Conservation (phyloP, 495 filamentous ascomycete genomes). For the Haplographium delicatum region DNA sequence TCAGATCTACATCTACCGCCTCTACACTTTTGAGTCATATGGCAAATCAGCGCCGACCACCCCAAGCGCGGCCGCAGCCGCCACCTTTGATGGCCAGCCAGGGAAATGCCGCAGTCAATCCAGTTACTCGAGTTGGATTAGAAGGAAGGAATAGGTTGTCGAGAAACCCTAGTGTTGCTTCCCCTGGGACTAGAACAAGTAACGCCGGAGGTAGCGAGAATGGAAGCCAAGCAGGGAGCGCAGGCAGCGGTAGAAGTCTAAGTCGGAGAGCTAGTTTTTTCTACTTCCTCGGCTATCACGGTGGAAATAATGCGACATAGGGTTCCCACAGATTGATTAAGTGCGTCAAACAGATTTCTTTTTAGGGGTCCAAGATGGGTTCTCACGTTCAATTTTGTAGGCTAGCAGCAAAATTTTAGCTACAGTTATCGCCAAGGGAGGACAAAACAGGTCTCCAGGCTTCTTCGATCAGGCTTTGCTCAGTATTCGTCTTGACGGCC, state of each 20-base stretch:
- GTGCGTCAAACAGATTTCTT: too few relatives aligned
- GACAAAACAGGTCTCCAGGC: too few relatives aligned
- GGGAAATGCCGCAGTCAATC: background rate
- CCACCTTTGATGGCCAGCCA: background rate
- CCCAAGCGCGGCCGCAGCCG: background rate
- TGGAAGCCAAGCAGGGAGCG: background rate
- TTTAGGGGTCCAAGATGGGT: too few relatives aligned
- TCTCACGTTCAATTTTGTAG: too few relatives aligned
- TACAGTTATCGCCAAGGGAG: too few relatives aligned
- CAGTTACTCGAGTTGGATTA: background rate
- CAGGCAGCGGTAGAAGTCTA: background rate
- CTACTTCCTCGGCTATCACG: too few relatives aligned
- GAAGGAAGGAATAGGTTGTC: background rate
- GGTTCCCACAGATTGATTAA: too few relatives aligned
- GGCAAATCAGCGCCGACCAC: background rate
- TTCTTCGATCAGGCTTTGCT: too few relatives aligned
- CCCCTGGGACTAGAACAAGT: background rate
- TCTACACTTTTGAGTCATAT: background rate
- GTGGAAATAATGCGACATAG: too few relatives aligned
- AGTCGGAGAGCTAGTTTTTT: conserved; percentile 12
- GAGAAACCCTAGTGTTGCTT: background rate
- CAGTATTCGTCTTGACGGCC: too few relatives aligned
- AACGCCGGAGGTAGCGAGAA: background rate
- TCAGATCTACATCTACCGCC: conserved; percentile 1
- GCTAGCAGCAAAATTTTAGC: too few relatives aligned